A percentile compares a stretch with the other conserved stretches of the same genome.
Conservation (phyloP, 106 monocot species). For the Ottelia alismoides region DNA sequence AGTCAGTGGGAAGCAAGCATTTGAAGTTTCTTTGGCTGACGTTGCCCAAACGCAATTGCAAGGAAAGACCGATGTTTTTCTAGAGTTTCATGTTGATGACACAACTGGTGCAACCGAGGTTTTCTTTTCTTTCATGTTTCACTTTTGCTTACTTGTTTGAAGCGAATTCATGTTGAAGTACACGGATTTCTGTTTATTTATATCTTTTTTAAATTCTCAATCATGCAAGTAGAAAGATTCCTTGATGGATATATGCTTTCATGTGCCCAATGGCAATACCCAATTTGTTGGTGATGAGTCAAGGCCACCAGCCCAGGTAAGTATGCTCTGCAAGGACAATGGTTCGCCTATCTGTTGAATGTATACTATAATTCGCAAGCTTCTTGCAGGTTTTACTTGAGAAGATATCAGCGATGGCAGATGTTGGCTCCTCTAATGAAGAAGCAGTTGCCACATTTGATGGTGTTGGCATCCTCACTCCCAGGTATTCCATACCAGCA, state of each 20-base stretch:
- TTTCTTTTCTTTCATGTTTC: not conserved
- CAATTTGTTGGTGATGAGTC: slow-evolving; percentile 93
- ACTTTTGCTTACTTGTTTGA: not conserved
- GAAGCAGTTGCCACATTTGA: slow-evolving; percentile 92
- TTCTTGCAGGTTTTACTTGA: slow-evolving; percentile 82
- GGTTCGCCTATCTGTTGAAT: too few species aligned
- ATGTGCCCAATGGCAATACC: slow-evolving; percentile 89
- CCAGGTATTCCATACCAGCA: too few species aligned
- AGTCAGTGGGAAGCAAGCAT: slow-evolving; percentile 91
- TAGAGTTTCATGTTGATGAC: slow-evolving; percentile 98
- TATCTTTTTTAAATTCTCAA: not conserved
- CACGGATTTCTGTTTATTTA: not conserved
- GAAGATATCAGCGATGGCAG: slow-evolving; percentile 64
- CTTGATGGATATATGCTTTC: slow-evolving; percentile 85
- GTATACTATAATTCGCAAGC: too few species aligned
- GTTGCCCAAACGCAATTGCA: slow-evolving; percentile 90
- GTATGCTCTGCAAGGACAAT: too few species aligned
- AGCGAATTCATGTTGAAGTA: not conserved
- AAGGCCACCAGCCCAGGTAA: slow-evolving; percentile 84
- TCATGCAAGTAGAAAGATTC: slow-evolving; percentile 99
- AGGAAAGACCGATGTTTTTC: slow-evolving; percentile 90
- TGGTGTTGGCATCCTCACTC: slow-evolving; percentile 94
- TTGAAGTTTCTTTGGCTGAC: slow-evolving; percentile 97
- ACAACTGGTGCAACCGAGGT: slow-evolving; percentile 99
- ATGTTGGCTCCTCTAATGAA: slow-evolving; percentile 91